Evolutionary conservation across 2,329 filamentous ascomycete species (phyloP), one percentile per base, ranked within the genome.

Genomic region (Aspergillus caelatus): DNA sequence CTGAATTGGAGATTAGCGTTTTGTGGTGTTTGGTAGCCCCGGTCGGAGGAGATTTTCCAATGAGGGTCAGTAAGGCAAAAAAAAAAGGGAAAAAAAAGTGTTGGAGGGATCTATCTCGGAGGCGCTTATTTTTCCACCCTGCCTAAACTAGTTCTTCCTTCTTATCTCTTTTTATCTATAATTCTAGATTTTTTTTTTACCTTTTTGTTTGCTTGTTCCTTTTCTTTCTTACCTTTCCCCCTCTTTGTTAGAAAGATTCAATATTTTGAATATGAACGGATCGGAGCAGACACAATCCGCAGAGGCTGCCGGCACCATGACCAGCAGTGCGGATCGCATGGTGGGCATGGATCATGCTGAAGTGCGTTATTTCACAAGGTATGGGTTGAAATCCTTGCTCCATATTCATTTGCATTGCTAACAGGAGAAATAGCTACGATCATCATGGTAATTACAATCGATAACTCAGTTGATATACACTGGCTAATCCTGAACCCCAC

Each of bases 341-440:
- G 79, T 79, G 39, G 81, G 80, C 72, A 89, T 97, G 86, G 91
- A 92, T 78, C 94, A 97, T 83, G 95, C 94, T 68, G 95, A 99
- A 85, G 93, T 96, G 80, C 95, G 98, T 81, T 99, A 98, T 85
- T 98, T 98, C 85, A 98, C 97, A 84, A 97, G 93, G 94, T 96
- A 82, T 69, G 77, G 62, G 1, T 2, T 30, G 56, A 58, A 30
- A 23, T 46, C 10, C 23, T 26, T 34, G 45, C 9, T 19, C 46
- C 48, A 21, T 11, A 32, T 30, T n/a, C 54, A 21, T 36, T 10
- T 64, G 54, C 56, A 57, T 57, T 19, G 57, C 68, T 73, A 62
- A 72, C 69, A 50, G 50, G 46, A 41, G 26, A 61, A 61, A 70
- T 79, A 97, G 94, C 81, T 98, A 98, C 81, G 96, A 98, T 80